phyloP scores from a whole-genome alignment of 768 basidiomycete species.

The Hygrophoropsis aurantiaca region DNA sequence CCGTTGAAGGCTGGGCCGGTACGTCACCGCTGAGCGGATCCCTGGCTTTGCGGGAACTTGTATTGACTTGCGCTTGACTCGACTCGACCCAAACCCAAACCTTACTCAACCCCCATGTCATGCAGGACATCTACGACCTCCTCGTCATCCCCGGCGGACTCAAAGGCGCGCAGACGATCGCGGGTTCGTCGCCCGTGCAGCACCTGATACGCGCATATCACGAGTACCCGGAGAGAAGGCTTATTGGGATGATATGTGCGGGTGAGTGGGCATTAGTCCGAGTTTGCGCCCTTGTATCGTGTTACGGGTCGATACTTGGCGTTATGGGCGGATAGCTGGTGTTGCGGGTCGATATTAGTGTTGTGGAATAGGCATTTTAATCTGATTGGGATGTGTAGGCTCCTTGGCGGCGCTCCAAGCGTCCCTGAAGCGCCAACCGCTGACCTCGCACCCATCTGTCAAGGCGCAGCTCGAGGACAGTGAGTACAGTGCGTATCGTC shows the following conservation, averaged over 20 bases:
- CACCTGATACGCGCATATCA: conserved; percentile 56
- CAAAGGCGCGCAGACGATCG: conserved; percentile 74
- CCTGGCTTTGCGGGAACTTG: background rate
- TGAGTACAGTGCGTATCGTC: conserved; percentile 19
- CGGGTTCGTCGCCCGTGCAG: conserved; percentile 58
- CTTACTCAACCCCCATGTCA: conserved; percentile 4
- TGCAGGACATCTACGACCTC: conserved; percentile 64
- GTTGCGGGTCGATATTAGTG: background rate
- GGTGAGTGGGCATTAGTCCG: conserved; percentile 42
- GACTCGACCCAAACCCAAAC: too few relatives aligned
- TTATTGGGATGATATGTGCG: conserved; percentile 87
- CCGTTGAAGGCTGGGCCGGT: conserved; percentile 48
- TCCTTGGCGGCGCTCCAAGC: conserved; percentile 66
- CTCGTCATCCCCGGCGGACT: conserved; percentile 79
- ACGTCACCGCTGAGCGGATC: too few relatives aligned
- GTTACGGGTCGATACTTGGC: background rate
- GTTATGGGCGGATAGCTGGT: too few relatives aligned
- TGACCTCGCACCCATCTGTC: conserved; percentile 82
- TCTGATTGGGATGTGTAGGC: conserved; percentile 40
- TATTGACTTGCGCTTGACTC: too few relatives aligned
- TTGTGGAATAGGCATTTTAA: background rate
- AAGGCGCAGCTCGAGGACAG: conserved; percentile 56
- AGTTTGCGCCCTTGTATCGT: too few relatives aligned
- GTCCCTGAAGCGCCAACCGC: conserved; percentile 54
- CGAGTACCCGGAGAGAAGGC: conserved; percentile 18